Base-by-base conservation (phyloP, 1,284 basidiomycete species). In the Rhodotorula sp. region DNA sequence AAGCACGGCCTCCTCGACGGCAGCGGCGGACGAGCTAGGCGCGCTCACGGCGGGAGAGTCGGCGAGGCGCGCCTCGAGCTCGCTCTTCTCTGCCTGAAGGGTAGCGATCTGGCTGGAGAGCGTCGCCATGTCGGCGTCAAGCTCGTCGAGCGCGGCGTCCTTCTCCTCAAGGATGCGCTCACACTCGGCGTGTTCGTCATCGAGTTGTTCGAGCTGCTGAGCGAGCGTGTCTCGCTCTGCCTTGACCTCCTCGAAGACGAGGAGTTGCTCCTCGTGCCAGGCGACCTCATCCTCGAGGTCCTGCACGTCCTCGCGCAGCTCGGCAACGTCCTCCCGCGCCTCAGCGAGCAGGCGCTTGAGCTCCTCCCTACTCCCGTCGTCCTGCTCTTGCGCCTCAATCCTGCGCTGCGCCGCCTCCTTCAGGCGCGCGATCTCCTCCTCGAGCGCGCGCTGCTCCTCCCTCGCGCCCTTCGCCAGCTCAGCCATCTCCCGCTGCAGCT, bases 211-310 rank as follows among this genome's bases (percentile, higher is more conserved):
- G 21, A 60, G 32, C 17, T 60, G 22, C 32, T 48, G 44, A 29
- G 25, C 36, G 36, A 65, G 55, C 46, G n/a, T 29, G n/a, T 51
- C 46, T 41, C 29, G 22, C 34, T 46, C 58, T 32, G 29, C 19
- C 58, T 61, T 34, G 22, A 60, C 19, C 51, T 41, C 53, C 29
- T 61, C 34, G 19, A 64, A 3, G 44, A 44, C 64, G 41, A 65
- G 57, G 0, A 70, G 39, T 34, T 56, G 34, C 36, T 72, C 71
- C 61, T 72, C 67, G 12, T 53, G 32, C 41, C 34, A 63, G 27
- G 69, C 72, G 27, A 68, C 46, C 54, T 71, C 69, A 29, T 60
- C n/a, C 64, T 71, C 72, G 21, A 58, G 44, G 17, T 71, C 72
- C 5, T 57, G 60, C 22, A 37, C 25, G 27, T 64, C 69, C 32